These are phyloP conservation scores for Populus alba DNA, from an alignment of 345 rosid genomes.

Conservation along the genomic window DNA sequence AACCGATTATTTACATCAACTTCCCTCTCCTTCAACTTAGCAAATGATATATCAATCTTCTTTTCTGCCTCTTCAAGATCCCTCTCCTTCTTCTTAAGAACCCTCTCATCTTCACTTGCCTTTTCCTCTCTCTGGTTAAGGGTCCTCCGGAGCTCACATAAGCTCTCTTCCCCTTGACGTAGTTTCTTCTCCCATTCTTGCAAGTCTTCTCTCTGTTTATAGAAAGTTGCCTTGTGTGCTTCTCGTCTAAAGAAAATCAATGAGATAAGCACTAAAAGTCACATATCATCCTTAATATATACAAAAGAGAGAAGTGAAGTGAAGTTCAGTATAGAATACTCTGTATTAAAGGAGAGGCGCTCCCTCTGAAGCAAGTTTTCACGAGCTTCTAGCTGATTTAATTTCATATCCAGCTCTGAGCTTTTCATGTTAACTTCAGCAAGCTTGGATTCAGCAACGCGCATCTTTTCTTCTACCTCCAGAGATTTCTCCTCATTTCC, in stretches of 20 bases:
- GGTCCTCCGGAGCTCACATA: conserved; percentile 48
- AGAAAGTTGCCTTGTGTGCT: conserved; percentile 62
- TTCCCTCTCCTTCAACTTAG: conserved; percentile 59
- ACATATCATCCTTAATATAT: background rate
- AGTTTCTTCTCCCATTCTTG: conserved; percentile 72
- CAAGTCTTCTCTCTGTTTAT: conserved; percentile 70
- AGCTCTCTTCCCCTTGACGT: conserved; percentile 43
- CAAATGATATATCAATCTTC: conserved; percentile 43
- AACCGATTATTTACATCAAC: conserved; percentile 41
- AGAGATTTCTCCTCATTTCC: conserved; percentile 54
- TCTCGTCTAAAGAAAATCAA: conserved; percentile 54
- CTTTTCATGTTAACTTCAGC: conserved; percentile 55
- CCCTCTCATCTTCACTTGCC: conserved; percentile 45
- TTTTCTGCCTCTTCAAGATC: conserved; percentile 52
- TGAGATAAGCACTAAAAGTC: conserved; percentile 5
- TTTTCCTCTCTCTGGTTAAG: conserved; percentile 56
- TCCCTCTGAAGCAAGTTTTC: conserved; percentile 61
- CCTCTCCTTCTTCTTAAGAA: conserved; percentile 49
- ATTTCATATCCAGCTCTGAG: conserved; percentile 61
- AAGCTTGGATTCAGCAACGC: conserved; percentile 60
- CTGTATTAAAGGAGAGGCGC: conserved; percentile 59
- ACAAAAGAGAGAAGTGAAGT: background rate
- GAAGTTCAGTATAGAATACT: conserved; percentile 39
- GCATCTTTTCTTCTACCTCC: conserved; percentile 57
- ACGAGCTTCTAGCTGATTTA: conserved; percentile 66